Conservation (phyloP, 2,329 filamentous ascomycete species). For the Fusarium camptoceras region DNA sequence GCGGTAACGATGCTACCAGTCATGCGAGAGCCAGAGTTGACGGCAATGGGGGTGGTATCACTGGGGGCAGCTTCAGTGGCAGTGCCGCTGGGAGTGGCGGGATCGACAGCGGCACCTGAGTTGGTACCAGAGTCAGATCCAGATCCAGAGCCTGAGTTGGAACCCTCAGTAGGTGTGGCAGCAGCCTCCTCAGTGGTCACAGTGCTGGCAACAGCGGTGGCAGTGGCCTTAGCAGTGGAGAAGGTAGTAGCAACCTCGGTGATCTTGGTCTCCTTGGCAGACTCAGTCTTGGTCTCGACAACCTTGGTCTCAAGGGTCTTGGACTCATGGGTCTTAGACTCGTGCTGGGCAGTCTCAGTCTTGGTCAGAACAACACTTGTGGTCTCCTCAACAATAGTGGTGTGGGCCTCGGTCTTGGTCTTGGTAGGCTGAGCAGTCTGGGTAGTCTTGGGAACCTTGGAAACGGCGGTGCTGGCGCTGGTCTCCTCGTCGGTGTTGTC, state of each 20-base stretch:
- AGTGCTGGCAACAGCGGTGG: slow-evolving; percentile 29
- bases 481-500: slow-evolving; percentile 37
- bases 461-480: slow-evolving; percentile 36
- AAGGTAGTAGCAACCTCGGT: slow-evolving; percentile 5
- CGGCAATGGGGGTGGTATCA: slow-evolving; percentile 34
- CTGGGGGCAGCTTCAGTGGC: not conserved
- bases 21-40: slow-evolving; percentile 45
- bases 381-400: slow-evolving; percentile 27
- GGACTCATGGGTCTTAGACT: slow-evolving; percentile 14
- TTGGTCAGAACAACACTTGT: slow-evolving; percentile 27
- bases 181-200: slow-evolving; percentile 18
- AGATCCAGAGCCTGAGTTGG: slow-evolving; percentile 39
- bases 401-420: slow-evolving; percentile 28
- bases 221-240: slow-evolving; percentile 22
- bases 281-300: slow-evolving; percentile 4
- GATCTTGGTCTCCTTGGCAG: slow-evolving; percentile 14
- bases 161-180: slow-evolving; percentile 19
- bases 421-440: slow-evolving; percentile 30
- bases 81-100: slow-evolving; percentile 25
- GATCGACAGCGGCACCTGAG: slow-evolving; percentile 23
- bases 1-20: slow-evolving; percentile 46
- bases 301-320: not conserved
- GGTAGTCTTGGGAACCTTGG: slow-evolving; percentile 30
- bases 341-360: slow-evolving; percentile 20
- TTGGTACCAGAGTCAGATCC: slow-evolving; percentile 23